Evolutionary conservation across 2,329 filamentous ascomycete genomes (phyloP), one percentile per base, ranked within the genome.

Genomic region (Penicillium sp.): DNA sequence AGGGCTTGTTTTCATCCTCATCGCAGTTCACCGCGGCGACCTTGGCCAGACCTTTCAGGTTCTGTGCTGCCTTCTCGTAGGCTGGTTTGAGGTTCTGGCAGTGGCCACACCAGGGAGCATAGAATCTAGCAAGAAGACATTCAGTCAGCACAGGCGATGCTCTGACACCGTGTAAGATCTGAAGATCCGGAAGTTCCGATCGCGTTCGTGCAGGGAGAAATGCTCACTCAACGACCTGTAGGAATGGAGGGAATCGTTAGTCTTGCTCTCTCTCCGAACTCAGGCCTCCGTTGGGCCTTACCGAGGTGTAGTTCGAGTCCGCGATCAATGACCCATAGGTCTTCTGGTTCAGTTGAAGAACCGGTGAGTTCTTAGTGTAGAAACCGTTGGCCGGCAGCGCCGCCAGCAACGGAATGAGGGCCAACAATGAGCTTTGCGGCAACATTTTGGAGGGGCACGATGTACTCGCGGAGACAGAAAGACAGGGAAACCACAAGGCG

Each of bases 61-160:
- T 89, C 62, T 85, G 86, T 59, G 93, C 93, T 2, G 85, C 90
- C 71, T 95, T 95, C 70, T 97, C 91, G 72, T 93, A 98, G 39
- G 88, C 88, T 3, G 90, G 91, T 73, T 96, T 90, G 63, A 98
- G 85, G 72, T 86, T 96, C 73, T 95, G 81, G 75, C 93, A 98
- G 73, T 97, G 93, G 37, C 91, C 93, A 64, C 93, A 97, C 91
- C 91, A 97, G 25, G 91, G 91, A 7, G 91, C 91, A 65, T 95
- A 97, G 78, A 97, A 97, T 72, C 90, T 88, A 66, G n/a, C 36
- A 38, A 83, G 73, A 44, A 50, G 35, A 45, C 48, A 50, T 51
- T 49, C 33, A 34, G n/a, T 43, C 33, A 52, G 59, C 46, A 12
- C 45, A 50, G 49, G 25, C 24, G 49, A 54, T 32, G 29, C 29